These are phyloP conservation scores for Globisporangium rhizosaccharum DNA, from an alignment of 352 stramenopile genomes.

Conservation along the genomic window DNA sequence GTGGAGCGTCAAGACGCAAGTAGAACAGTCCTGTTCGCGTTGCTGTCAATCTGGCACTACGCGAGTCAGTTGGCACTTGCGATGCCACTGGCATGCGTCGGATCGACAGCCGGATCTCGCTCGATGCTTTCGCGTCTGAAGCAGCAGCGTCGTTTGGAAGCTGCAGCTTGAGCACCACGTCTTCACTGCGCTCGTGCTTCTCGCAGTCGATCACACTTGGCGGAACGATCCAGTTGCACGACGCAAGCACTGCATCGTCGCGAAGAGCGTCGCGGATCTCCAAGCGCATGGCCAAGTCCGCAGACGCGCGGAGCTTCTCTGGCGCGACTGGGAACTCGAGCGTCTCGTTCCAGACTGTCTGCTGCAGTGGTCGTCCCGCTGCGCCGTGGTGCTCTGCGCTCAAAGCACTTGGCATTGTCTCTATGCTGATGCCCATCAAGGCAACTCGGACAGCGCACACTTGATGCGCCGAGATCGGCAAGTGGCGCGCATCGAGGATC, in stretches of 20 bases:
- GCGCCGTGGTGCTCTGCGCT: not conserved
- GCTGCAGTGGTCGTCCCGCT: not conserved
- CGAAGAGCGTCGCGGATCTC: conserved; percentile 18
- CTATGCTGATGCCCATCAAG: conserved; percentile 16
- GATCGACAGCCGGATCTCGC: conserved; percentile 2
- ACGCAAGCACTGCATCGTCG: conserved; percentile 14
- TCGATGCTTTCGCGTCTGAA: not conserved
- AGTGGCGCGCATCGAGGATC: conserved; percentile 8
- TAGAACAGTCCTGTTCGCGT: conserved; percentile 5
- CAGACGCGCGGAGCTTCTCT: conserved; percentile 1
- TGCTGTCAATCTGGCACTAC: not conserved
- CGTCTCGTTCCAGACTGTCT: conserved; percentile 13
- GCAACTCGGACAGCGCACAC: conserved; percentile 14
- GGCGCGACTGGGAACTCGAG: conserved; percentile 7
- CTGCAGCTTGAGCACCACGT: conserved; percentile 8
- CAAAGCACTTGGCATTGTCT: conserved; percentile 21
- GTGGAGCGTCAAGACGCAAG: not conserved
- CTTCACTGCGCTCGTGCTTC: not conserved
- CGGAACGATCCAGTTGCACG: conserved; percentile 27
- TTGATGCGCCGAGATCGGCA: conserved; percentile 4
- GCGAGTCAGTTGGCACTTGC: not conserved
- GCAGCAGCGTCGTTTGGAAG: not conserved
- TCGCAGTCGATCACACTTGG: conserved; percentile 9
- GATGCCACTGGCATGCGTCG: not conserved
- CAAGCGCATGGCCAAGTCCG: conserved; percentile 14